Evolutionary conservation across 2,329 filamentous ascomycete species (phyloP), one percentile per base, ranked within the genome.

Genomic region (Trichophyton verrucosum): DNA sequence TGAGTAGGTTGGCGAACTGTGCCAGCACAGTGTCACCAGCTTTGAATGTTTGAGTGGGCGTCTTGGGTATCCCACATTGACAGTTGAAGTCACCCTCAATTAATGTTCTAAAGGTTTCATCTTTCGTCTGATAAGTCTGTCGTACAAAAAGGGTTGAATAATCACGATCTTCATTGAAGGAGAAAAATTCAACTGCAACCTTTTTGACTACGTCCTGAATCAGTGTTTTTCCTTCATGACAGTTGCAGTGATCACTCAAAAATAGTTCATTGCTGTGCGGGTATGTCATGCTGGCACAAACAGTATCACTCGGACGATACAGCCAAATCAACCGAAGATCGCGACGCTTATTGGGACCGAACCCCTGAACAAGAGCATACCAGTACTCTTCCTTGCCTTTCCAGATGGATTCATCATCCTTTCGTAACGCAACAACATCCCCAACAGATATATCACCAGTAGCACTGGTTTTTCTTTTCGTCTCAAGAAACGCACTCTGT

Each of bases 161-260:
- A 11, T 60, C 49, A 0, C 75, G 77, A 0, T 74, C 69, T 0
- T 82, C 49, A 47, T 57, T 80, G 0, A 72, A 70, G 0, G 78
- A 78, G 5, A 82, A 81, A 72, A 82, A 85, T 63, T 82, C 77
- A 0, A 91, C 79, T 0, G 77, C 64, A 46, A 87, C 81, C 1
- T 80, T 81, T 0, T 77, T 78, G 0, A 83, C 67, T 0, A 91
- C 75, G 38, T 89, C 80, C 0, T 79, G 71, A 0, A 80, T 77
- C 0, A 76, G 65, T 2, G 89, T 76, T 30, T 78, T 77, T 0
- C 73, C 68, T 17, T 81, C 76, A 0, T 75, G 70, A 64, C 89
- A 94, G 0, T 85, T 87, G 72, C 89, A 92, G 62, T 91, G 84
- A 58, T 90, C 82, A 0, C 85, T 89, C 0, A 92, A 72, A 63